Percentiles rank a stretch among this genome's conserved stretches.
Conservation (phyloP, 192 early-diverging fungal genomes). For the Gaertneriomyces semiglobifer region DNA sequence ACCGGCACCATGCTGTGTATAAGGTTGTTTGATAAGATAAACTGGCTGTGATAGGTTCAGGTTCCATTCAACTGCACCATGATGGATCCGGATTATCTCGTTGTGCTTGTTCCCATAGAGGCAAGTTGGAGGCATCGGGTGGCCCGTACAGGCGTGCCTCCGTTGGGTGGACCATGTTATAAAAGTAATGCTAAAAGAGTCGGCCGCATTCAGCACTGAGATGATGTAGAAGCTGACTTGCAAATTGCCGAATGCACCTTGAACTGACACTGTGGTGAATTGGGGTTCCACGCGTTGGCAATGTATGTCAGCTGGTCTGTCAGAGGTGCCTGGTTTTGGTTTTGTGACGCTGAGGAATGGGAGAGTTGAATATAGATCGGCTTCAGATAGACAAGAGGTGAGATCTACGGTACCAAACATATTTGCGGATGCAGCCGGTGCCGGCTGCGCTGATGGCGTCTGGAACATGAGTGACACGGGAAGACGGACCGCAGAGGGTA, state of each 20-base stretch:
- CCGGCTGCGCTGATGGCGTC: too few relatives aligned
- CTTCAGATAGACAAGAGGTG: too few relatives aligned
- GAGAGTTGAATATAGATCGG: too few relatives aligned
- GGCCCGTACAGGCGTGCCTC: conserved; percentile 76
- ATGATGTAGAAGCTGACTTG: not conserved
- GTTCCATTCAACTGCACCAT: conserved; percentile 47
- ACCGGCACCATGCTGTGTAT: conserved; percentile 80
- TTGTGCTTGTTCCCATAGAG: conserved; percentile 79
- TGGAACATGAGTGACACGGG: too few relatives aligned
- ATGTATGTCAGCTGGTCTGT: too few relatives aligned
- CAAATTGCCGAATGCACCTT: conserved; percentile 44
- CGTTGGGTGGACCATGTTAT: conserved; percentile 87
- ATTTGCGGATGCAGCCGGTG: too few relatives aligned
- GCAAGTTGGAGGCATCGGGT: conserved; percentile 63
- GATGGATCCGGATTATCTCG: conserved; percentile 82
- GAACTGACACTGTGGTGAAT: conserved; percentile 74
- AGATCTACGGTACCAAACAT: too few relatives aligned
- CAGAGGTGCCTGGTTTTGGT: too few relatives aligned
- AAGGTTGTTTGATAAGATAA: conserved; percentile 4
- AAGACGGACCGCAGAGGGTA: too few relatives aligned
- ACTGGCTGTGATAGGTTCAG: not conserved
- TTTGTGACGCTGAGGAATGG: too few relatives aligned
- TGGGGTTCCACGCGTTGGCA: conserved; percentile 62
- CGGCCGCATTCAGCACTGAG: not conserved
- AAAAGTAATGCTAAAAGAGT: conserved; percentile 78